Percentiles rank a stretch among this genome's conserved stretches.
Conservation (phyloP, 805 yeast species). For the Candida berthetii region DNA sequence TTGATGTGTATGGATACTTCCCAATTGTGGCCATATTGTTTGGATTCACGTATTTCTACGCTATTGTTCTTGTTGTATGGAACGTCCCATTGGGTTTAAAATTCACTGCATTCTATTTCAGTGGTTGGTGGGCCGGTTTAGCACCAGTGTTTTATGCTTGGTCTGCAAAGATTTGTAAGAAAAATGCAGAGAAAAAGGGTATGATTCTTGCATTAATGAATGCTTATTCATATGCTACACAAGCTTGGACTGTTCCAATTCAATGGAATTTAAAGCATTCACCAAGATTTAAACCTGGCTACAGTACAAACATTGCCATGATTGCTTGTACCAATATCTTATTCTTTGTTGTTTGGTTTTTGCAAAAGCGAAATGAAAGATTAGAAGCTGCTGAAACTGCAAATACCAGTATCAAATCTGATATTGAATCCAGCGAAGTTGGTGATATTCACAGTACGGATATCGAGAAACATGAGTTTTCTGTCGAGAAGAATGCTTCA, state of each 20-base stretch:
- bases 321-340: background rate
- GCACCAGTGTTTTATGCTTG: constrained; percentile 6
- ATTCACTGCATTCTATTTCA: constrained; percentile 1
- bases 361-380: background rate
- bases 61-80: background rate
- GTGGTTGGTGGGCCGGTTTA: constrained; percentile 2
- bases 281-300: constrained; percentile 5
- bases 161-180: constrained; percentile 7
- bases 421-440: background rate
- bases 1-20: constrained; percentile 2
- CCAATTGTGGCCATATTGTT: background rate
- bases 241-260: constrained; percentile 7
- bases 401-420: background rate
- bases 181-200: constrained; percentile 8
- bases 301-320: constrained; percentile 4
- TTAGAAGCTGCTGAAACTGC: too few species aligned
- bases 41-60: background rate
- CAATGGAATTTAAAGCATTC: constrained; percentile 7
- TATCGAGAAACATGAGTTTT: background rate
- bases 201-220: constrained; percentile 8
- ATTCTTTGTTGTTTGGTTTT: constrained; percentile 2
- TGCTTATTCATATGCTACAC: constrained; percentile 7
- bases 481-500: background rate
- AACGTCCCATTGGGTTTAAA: background rate
- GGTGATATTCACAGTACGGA: too few species aligned